Conservation (phyloP, 2,329 filamentous ascomycete genomes). For the Dactylellina leptospora region DNA sequence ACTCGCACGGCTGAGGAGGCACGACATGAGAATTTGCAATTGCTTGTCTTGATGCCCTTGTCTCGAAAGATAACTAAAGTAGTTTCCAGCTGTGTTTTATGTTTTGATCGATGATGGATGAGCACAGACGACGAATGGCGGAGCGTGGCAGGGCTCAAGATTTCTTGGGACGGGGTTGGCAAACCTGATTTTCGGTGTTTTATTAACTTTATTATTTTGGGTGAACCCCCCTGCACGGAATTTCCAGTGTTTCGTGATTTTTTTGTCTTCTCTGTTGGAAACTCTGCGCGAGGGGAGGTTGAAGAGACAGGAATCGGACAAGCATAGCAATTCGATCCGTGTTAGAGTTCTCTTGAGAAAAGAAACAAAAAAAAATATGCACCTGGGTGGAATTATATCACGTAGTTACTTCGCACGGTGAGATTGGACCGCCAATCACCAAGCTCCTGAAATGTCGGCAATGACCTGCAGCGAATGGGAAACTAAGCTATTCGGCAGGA, state of each 20-base stretch:
- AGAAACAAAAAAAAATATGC: too few relatives aligned
- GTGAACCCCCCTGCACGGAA: too few relatives aligned
- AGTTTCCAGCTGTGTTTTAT: background rate
- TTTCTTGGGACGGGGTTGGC: background rate
- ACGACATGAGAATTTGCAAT: conserved; percentile 22
- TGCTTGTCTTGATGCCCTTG: conserved; percentile 6
- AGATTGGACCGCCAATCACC: conserved; percentile 7
- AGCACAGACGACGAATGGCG: background rate
- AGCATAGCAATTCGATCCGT: too few relatives aligned
- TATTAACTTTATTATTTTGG: too few relatives aligned
- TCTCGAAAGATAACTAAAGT: too few relatives aligned
- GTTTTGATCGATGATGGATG: too few relatives aligned
- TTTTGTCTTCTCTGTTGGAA: background rate
- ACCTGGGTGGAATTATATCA: conserved; percentile 7
- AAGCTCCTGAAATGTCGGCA: conserved; percentile 12
- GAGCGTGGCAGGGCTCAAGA: background rate
- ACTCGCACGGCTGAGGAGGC: background rate
- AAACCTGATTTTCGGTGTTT: conserved; percentile 27
- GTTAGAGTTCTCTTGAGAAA: too few relatives aligned
- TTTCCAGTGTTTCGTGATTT: conserved; percentile 5
- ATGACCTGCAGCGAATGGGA: conserved; percentile 4
- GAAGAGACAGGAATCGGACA: background rate
- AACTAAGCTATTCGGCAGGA: too few relatives aligned
- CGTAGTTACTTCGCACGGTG: too few relatives aligned
- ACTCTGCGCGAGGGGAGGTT: background rate